A percentile compares a stretch with the other conserved stretches of the same genome.
Conservation (phyloP, 208 protist species). For the Endotrypanum monterogeii region DNA sequence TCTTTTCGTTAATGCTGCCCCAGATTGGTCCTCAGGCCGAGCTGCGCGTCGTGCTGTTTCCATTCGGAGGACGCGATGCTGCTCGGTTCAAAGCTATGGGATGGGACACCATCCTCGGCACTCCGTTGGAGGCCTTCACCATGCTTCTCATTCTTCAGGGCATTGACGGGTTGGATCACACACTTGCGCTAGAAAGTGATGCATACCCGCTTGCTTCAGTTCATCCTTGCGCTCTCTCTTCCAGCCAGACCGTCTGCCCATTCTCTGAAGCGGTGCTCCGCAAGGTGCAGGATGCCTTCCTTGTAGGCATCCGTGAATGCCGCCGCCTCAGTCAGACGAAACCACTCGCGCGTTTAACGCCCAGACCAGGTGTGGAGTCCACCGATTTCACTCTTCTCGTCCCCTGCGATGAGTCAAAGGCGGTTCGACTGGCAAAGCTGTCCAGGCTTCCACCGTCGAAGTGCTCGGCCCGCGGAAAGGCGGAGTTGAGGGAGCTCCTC, state of each 20-base stretch:
- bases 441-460: constrained; percentile 56
- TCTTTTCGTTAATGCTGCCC: constrained; percentile 46
- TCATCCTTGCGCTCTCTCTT: background rate
- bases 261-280: constrained; percentile 21
- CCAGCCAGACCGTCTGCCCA: background rate
- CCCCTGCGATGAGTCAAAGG: constrained; percentile 42
- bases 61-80: constrained; percentile 68
- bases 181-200: constrained; percentile 11
- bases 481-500: constrained; percentile 42
- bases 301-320: constrained; percentile 52
- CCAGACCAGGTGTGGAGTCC: constrained; percentile 43
- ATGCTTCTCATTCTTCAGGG: constrained; percentile 63
- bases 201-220: constrained; percentile 1
- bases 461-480: constrained; percentile 35
- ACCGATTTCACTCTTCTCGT: constrained; percentile 67
- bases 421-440: constrained; percentile 63
- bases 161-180: constrained; percentile 29
- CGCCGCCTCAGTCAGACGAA: constrained; percentile 41
- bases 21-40: constrained; percentile 39
- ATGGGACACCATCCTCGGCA: constrained; percentile 65
- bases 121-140: constrained; percentile 56
- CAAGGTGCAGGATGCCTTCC: constrained; percentile 43
- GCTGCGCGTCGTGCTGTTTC: constrained; percentile 59
- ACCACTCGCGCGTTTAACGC: constrained; percentile 47
- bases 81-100: constrained; percentile 50